Conservation (phyloP, 768 basidiomycete genomes). For the Dioszegia aurantiaca region DNA sequence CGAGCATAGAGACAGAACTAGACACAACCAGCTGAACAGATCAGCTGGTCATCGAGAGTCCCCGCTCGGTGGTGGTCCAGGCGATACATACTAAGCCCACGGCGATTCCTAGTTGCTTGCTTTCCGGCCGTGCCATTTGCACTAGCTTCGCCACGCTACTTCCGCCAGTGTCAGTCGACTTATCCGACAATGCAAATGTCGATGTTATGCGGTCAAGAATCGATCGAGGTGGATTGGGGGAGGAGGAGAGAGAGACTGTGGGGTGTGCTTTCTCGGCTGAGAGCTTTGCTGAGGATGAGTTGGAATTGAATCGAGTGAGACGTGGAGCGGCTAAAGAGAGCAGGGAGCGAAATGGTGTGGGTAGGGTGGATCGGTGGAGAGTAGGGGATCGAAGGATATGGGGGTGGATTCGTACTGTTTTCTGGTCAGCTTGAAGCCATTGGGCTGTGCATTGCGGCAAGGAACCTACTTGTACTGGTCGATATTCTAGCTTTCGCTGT, state of each 20-base stretch:
- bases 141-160: conserved; percentile 55
- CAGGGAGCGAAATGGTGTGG: not conserved
- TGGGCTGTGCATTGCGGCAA: not conserved
- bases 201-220: conserved; percentile 2
- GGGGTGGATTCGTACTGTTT: not conserved
- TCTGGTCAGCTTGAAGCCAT: no score
- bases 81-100: conserved; percentile 60
- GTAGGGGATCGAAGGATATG: not conserved
- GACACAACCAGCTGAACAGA: conserved; percentile 68
- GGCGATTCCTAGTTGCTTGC: conserved; percentile 69
- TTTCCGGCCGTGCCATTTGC: conserved; percentile 76
- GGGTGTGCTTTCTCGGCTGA: conserved; percentile 4
- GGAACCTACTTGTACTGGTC: not conserved
- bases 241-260: not conserved
- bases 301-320: conserved; percentile 3
- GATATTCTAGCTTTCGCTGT: conserved; percentile 6
- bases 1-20: conserved; percentile 82
- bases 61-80: no score
- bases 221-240: conserved; percentile 10
- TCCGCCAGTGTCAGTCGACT: conserved; percentile 16
- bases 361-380: not conserved
- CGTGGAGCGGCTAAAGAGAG: no score
- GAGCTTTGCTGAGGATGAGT: not conserved
- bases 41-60: conserved; percentile 20
- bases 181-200: conserved; percentile 6